Evolutionary conservation across 768 basidiomycete species (phyloP).

Genomic region (Suillus variegatus): DNA sequence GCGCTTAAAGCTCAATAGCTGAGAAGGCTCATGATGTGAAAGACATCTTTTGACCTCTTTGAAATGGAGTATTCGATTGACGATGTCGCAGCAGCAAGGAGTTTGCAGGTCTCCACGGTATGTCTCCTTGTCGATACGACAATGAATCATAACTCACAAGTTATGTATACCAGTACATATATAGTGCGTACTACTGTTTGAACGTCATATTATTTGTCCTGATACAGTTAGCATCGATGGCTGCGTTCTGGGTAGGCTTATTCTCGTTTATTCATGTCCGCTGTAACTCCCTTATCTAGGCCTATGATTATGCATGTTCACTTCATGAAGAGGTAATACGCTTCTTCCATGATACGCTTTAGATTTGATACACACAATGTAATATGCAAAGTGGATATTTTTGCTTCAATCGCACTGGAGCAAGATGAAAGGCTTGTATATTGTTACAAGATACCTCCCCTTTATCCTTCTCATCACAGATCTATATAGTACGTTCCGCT

Average conservation of each 20-base stretch:
- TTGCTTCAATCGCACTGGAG: background rate
- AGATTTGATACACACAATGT: background rate
- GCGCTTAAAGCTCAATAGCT: too few relatives aligned
- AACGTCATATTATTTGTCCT: background rate
- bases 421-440: background rate
- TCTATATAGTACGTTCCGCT: conserved; percentile 1
- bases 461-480: background rate
- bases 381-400: background rate
- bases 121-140: background rate
- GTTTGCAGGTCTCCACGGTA: background rate
- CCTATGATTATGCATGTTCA: background rate
- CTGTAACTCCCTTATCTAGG: background rate
- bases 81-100: background rate
- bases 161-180: background rate
- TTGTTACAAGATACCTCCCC: background rate
- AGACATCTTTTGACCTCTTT: background rate
- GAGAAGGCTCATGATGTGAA: too few relatives aligned
- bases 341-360: background rate
- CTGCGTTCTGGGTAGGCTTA: background rate
- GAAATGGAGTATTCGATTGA: background rate
- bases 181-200: background rate
- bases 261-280: background rate
- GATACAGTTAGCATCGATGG: background rate
- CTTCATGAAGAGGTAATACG: background rate
- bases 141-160: background rate